phyloP scores from a whole-genome alignment of 805 yeast species.

The Cyberlindnera maritima region DNA sequence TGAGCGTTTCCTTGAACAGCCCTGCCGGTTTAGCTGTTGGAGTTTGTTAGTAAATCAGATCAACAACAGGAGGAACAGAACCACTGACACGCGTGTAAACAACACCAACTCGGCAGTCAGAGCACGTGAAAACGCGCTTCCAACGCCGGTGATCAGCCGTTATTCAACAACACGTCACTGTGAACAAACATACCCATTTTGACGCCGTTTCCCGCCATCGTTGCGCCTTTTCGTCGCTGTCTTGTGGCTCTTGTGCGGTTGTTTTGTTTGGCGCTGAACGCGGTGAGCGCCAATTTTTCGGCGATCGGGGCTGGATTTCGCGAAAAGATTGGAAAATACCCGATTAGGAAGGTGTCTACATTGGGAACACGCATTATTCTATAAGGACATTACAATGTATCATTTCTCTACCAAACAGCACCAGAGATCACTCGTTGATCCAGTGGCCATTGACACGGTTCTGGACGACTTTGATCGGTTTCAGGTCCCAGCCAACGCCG shows the following conservation, averaged over 20 bases:
- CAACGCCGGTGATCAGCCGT: neutral
- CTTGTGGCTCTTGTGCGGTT: neutral
- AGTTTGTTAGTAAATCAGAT: constrained; percentile 10
- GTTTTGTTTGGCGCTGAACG: constrained; percentile 1
- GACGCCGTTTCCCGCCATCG: constrained; percentile 10
- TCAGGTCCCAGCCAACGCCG: constrained; percentile 89
- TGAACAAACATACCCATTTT: constrained; percentile 8
- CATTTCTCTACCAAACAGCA: too few relatives aligned
- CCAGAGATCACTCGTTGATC: constrained; percentile 37
- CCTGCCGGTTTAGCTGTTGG: constrained; percentile 7
- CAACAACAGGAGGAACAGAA: neutral
- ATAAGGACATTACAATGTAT: neutral
- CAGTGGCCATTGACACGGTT: constrained; percentile 65
- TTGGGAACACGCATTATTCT: neutral
- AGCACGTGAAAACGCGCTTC: neutral
- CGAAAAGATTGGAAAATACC: neutral
- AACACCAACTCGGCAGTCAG: neutral
- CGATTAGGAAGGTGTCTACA: neutral
- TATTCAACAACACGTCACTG: neutral
- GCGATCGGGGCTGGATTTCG: neutral
- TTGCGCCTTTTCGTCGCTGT: neutral
- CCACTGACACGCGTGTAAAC: neutral
- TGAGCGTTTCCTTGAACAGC: constrained; percentile 10
- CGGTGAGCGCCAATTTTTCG: neutral
- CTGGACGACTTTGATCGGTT: constrained; percentile 74